Evolutionary conservation across 1,139 yeast species (phyloP), one percentile per base, ranked within the genome.

Genomic region (Nakaseomyces delphensis): DNA sequence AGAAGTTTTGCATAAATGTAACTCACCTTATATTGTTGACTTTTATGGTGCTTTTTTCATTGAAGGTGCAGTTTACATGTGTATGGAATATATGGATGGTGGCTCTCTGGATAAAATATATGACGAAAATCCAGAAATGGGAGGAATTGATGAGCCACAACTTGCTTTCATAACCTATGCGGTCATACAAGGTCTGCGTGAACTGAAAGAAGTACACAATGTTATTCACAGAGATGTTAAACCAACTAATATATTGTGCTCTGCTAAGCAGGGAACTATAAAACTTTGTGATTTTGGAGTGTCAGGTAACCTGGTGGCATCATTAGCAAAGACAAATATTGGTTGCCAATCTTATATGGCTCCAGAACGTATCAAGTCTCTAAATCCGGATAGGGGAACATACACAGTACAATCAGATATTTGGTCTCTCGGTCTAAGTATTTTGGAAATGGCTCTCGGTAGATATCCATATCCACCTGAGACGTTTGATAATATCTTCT

Each of bases 321-420:
- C 96, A 0, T 73, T 91, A 55, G 98, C 98, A 8, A 79, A 87
- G 56, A 91, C 99, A 0, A 91, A 91, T 57, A 89, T 91, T 54
- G 99, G 99, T 5, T 93, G 98, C 63, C 98, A 91, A 65, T 84
- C 95, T 4, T 91, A 91, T 65, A 93, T 93, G 98, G 97, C 98
- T 0, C 99, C 99, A 1, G 99, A 91, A 63, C 74, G 99, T 58
- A 93, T 91, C 56, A 80, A 83, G 62, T 73, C 79, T 5, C 48
- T 65, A 38, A 66, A 64, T 43, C 77, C 76, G 7, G 89, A 83
- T 58, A 91, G 78, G 52, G 72, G 77, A 15, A 79, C 95, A 0
- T 91, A 91, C 64, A 81, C 96, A 1, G 96, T 87, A 10, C 96
- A 91, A 60, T 82, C 95, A 9, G 99, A 93, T 64, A 78, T 91